phyloP scores from a whole-genome alignment of 2,329 filamentous ascomycete species.

The Ophiostoma australiae region DNA sequence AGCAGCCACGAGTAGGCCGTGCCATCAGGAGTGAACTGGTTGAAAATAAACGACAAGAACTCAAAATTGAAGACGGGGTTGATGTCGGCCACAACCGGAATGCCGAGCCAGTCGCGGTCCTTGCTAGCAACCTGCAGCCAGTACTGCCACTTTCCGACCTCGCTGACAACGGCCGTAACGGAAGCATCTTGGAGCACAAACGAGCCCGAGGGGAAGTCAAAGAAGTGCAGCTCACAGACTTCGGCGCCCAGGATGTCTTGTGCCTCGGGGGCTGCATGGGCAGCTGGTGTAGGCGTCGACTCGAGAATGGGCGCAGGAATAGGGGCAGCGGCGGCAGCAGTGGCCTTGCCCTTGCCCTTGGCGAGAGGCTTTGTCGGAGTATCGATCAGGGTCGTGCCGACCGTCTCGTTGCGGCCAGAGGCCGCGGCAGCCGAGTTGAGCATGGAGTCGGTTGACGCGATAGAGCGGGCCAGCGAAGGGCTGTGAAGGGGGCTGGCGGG shows the following conservation, averaged over 20 bases:
- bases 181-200: slow-evolving; percentile 75
- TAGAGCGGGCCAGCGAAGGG: slow-evolving; percentile 50
- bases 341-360: not conserved
- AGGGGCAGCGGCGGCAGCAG: slow-evolving; percentile 17
- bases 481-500: slow-evolving; percentile 59
- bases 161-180: slow-evolving; percentile 74
- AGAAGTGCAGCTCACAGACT: slow-evolving; percentile 81
- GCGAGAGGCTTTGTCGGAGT: slow-evolving; percentile 30
- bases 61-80: slow-evolving; percentile 99
- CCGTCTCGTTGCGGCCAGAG: slow-evolving; percentile 33
- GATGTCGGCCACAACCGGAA: slow-evolving; percentile 80
- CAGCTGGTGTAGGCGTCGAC: slow-evolving; percentile 38
- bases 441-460: slow-evolving; percentile 56
- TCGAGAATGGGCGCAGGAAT: slow-evolving; percentile 18
- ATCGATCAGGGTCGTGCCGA: slow-evolving; percentile 32
- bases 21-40: slow-evolving; percentile 84
- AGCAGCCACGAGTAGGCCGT: slow-evolving; percentile 93
- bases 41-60: slow-evolving; percentile 98
- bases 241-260: slow-evolving; percentile 71
- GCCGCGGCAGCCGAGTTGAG: slow-evolving; percentile 34
- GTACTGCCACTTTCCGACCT: slow-evolving; percentile 89
- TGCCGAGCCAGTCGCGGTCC: slow-evolving; percentile 79
- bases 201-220: slow-evolving; percentile 80
- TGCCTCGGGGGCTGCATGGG: slow-evolving; percentile 63
- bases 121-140: slow-evolving; percentile 81